Evolutionary conservation across 495 filamentous ascomycete species (phyloP).

Genomic region (Parathielavia appendiculata): DNA sequence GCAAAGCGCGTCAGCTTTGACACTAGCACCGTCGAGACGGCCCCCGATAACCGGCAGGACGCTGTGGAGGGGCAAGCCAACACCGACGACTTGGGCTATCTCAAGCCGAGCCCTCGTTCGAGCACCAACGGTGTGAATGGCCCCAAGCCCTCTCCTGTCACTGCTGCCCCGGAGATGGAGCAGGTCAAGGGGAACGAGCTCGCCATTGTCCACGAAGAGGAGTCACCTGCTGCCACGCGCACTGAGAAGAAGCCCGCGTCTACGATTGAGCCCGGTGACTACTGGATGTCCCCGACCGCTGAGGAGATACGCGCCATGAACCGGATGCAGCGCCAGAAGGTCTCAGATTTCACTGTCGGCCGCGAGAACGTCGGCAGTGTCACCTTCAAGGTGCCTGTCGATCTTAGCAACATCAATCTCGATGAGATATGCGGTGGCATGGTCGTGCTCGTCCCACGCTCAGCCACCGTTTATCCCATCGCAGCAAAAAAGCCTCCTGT

Average conservation of each 20-base stretch:
- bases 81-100: conserved; percentile 62
- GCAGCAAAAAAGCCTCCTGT: conserved; percentile 66
- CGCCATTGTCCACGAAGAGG: conserved; percentile 71
- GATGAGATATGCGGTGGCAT: conserved; percentile 67
- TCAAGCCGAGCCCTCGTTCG: conserved; percentile 47
- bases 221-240: conserved; percentile 34
- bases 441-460: conserved; percentile 66
- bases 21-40: conserved; percentile 43
- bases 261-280: conserved; percentile 63
- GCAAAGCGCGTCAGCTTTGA: conserved; percentile 92
- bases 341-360: conserved; percentile 71
- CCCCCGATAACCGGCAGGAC: conserved; percentile 31
- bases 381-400: conserved; percentile 72
- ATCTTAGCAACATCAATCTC: conserved; percentile 65
- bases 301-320: conserved; percentile 70
- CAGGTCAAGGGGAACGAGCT: conserved; percentile 71
- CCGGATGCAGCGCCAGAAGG: conserved; percentile 62
- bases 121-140: conserved; percentile 49
- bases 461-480: conserved; percentile 80
- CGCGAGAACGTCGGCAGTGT: conserved; percentile 74
- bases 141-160: conserved; percentile 37
- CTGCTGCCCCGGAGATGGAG: conserved; percentile 60
- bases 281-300: conserved; percentile 75
- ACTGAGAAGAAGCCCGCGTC: conserved; percentile 20
- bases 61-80: conserved; percentile 33